These are phyloP conservation scores for Dictyostelium capitatum DNA, from an alignment of 78 protist genomes.

Conservation along the genomic window DNA sequence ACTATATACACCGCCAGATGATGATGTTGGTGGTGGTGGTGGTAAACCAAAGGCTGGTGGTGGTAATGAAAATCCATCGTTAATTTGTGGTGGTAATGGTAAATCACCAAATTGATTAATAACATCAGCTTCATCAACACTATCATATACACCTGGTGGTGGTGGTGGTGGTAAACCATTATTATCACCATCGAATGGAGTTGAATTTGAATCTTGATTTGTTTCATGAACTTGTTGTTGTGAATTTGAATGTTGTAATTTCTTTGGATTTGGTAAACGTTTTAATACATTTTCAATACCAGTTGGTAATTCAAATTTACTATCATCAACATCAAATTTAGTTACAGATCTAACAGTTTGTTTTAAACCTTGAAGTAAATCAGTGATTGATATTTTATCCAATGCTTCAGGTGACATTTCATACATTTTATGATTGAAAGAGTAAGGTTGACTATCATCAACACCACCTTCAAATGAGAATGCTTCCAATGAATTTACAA, in stretches of 20 bases:
- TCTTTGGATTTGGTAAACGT: constrained; percentile 9
- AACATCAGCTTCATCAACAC: background rate
- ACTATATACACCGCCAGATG: background rate
- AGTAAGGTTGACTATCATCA: constrained; percentile 54
- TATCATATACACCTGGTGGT: background rate
- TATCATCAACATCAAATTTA: constrained; percentile 67
- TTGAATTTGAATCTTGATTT: background rate
- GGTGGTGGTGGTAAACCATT: background rate
- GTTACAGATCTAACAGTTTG: constrained; percentile 64
- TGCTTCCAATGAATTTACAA: constrained; percentile 38
- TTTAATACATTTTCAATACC: constrained; percentile 75
- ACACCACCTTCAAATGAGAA: constrained; percentile 81
- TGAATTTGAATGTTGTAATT: background rate
- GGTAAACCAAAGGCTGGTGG: constrained; percentile 46
- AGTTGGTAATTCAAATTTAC: constrained; percentile 56
- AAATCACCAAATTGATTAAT: background rate
- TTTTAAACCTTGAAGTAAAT: constrained; percentile 64
- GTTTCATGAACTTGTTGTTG: background rate
- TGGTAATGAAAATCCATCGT: too few relatives aligned
- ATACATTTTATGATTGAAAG: constrained; percentile 71
- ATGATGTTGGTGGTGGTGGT: constrained; percentile 51
- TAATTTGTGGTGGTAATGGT: constrained; percentile 75
- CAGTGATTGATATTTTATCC: constrained; percentile 66
- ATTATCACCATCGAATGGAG: background rate
- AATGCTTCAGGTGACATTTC: constrained; percentile 67